A percentile compares a stretch with the other conserved stretches of the same genome.
Conservation (phyloP, 345 rosid species). For the Populus euphratica region DNA sequence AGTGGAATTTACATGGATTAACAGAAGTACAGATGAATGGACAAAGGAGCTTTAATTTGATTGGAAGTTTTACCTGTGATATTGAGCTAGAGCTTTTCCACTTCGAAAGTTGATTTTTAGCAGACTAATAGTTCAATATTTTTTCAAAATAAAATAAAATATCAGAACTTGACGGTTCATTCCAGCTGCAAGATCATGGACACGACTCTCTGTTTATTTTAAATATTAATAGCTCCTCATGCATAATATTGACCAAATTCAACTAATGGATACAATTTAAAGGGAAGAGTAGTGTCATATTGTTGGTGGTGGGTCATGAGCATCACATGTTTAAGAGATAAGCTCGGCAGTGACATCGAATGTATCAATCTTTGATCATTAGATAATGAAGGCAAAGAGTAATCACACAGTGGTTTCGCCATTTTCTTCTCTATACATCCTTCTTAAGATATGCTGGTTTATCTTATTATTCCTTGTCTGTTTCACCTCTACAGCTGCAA, state of each 20-base stretch:
- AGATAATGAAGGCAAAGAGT: neutral
- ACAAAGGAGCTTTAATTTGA: no score
- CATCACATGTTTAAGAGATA: constrained; percentile 3
- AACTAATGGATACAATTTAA: neutral
- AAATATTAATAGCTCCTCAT: neutral
- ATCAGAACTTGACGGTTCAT: no score
- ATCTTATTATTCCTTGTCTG: neutral
- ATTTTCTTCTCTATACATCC: neutral
- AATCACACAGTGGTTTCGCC: neutral
- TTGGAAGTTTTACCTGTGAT: no score
- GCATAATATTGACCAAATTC: neutral
- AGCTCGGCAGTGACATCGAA: neutral
- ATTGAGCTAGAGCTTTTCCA: no score
- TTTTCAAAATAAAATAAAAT: no score
- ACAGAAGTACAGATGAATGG: no score
- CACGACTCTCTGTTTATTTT: neutral
- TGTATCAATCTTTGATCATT: neutral
- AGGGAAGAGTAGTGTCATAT: constrained; percentile 1
- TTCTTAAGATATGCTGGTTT: neutral
- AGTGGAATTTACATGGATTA: no score
- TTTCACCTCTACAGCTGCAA: constrained; percentile 51
- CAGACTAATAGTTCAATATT: no score
- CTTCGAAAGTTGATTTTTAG: no score
- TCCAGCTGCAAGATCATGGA: neutral
- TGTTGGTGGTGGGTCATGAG: constrained; percentile 18